Evolutionary conservation across 2,329 filamentous ascomycete genomes (phyloP).

Genomic region (Epichloe aotearoae): DNA sequence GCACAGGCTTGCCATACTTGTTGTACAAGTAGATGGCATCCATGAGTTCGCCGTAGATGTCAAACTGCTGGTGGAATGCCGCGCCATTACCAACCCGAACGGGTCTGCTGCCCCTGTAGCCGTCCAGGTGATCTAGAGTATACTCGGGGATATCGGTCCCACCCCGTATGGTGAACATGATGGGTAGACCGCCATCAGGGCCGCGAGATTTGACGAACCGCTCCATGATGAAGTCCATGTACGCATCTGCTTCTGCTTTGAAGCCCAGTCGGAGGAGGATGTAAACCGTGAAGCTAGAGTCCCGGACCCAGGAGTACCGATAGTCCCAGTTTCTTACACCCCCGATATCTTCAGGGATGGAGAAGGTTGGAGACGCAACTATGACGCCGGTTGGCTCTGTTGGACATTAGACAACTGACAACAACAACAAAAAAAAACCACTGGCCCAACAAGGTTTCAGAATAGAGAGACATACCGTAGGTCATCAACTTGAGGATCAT

Average conservation of each 20-base stretch:
- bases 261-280: slow-evolving; percentile 66
- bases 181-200: slow-evolving; percentile 51
- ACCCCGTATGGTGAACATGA: slow-evolving; percentile 72
- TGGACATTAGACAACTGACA: neutral
- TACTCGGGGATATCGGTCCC: slow-evolving; percentile 61
- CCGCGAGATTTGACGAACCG: slow-evolving; percentile 50
- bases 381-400: slow-evolving; percentile 64
- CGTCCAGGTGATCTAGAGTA: slow-evolving; percentile 57
- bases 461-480: slow-evolving; percentile 27
- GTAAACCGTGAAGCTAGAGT: slow-evolving; percentile 67
- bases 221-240: slow-evolving; percentile 66
- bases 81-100: slow-evolving; percentile 69
- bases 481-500: slow-evolving; percentile 66
- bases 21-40: slow-evolving; percentile 68
- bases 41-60: slow-evolving; percentile 70
- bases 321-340: slow-evolving; percentile 58
- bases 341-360: slow-evolving; percentile 60
- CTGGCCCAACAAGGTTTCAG: neutral
- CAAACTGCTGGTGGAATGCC: slow-evolving; percentile 62
- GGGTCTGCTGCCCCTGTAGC: slow-evolving; percentile 56
- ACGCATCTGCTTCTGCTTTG: slow-evolving; percentile 61
- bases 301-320: slow-evolving; percentile 65
- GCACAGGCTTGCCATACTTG: slow-evolving; percentile 64
- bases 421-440: neutral
- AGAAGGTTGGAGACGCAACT: slow-evolving; percentile 64